Conservation (phyloP, 768 basidiomycete species). For the Hygrophorus pudorinus region DNA sequence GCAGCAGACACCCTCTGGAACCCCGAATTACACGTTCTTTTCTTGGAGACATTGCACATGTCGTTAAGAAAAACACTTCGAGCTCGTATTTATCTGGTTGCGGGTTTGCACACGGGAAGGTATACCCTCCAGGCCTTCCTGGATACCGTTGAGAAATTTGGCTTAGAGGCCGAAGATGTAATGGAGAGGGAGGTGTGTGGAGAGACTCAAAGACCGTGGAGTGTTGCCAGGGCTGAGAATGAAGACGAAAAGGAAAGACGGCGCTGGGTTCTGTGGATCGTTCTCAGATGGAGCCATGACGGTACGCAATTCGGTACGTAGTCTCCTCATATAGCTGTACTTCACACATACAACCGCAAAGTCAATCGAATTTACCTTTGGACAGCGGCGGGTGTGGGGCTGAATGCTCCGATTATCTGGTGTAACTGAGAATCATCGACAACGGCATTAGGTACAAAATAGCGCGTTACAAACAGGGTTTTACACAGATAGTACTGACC, state of each 20-base stretch:
- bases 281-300: conserved; percentile 34
- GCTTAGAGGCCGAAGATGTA: conserved; percentile 35
- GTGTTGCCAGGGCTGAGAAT: conserved; percentile 33
- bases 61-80: conserved; percentile 33
- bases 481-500: no score
- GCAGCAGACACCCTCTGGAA: conserved; percentile 80
- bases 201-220: conserved; percentile 35
- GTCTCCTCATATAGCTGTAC: no score
- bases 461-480: no score
- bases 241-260: conserved; percentile 64
- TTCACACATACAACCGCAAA: neutral
- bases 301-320: neutral
- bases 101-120: conserved; percentile 67
- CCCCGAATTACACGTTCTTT: conserved; percentile 41
- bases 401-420: no score
- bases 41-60: conserved; percentile 40
- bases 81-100: conserved; percentile 55
- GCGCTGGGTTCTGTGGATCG: conserved; percentile 64
- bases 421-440: no score
- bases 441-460: no score
- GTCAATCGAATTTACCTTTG: neutral
- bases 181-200: conserved; percentile 40
- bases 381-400: no score
- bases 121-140: conserved; percentile 63
- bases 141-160: conserved; percentile 22